A percentile compares a stretch with the other conserved stretches of the same genome.
phyloP scores from a whole-genome alignment of 371 early-diverging fungal species.

The Gilbertella persicaria region DNA sequence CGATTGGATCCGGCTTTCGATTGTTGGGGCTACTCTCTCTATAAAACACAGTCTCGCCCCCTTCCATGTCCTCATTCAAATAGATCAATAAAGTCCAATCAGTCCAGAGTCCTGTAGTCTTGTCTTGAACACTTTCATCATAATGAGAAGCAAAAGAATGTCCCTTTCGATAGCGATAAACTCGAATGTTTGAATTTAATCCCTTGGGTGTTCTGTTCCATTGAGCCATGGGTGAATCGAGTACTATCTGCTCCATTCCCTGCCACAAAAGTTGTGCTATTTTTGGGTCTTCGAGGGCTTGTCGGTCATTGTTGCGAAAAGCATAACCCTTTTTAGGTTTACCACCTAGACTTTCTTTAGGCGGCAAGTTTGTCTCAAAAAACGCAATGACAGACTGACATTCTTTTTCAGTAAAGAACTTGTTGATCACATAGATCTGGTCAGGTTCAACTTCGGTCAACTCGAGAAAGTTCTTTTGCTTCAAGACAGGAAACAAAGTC shows the following conservation, averaged over 20 bases:
- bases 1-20: conserved; percentile 30
- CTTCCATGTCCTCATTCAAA: conserved; percentile 58
- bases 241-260: conserved; percentile 44
- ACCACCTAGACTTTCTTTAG: conserved; percentile 19
- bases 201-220: conserved; percentile 15
- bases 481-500: conserved; percentile 3
- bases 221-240: conserved; percentile 25
- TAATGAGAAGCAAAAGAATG: conserved; percentile 78
- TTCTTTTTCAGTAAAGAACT: conserved; percentile 48
- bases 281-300: conserved; percentile 50
- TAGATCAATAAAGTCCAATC: conserved; percentile 76
- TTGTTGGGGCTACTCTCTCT: conserved; percentile 23
- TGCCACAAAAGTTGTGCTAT: conserved; percentile 65
- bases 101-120: conserved; percentile 30
- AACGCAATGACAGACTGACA: conserved; percentile 41
- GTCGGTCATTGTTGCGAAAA: conserved; percentile 70
- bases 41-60: conserved; percentile 79
- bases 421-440: conserved; percentile 52
- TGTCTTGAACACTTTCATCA: conserved; percentile 69
- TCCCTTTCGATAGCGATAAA: conserved; percentile 71
- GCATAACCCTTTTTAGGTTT: conserved; percentile 65
- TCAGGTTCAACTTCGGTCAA: conserved; percentile 39
- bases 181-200: conserved; percentile 68
- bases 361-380: conserved; percentile 46
- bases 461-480: conserved; percentile 16